Evolutionary conservation across 441 rosid species (phyloP).

Genomic region (Populus tomentosa): DNA sequence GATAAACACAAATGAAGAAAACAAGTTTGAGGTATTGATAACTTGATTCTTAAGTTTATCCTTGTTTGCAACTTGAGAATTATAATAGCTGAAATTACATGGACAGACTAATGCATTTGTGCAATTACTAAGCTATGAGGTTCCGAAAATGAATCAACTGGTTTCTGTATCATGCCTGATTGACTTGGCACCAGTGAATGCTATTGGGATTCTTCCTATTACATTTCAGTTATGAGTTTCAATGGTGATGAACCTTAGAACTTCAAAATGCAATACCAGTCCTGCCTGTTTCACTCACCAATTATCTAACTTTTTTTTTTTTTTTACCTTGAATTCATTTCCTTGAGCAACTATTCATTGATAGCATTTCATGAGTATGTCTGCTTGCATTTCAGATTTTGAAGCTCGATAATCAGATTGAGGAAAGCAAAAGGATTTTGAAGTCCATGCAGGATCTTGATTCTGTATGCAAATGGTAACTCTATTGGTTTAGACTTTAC

Average conservation of each 20-base stretch:
- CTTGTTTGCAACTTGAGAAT: constrained; percentile 1
- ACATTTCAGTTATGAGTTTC: not conserved
- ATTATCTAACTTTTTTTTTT: not conserved
- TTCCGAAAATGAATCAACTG: not conserved
- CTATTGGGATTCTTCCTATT: not conserved
- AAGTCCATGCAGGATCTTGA: constrained; percentile 69
- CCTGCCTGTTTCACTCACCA: not conserved
- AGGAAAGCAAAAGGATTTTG: constrained; percentile 53
- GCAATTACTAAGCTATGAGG: not conserved
- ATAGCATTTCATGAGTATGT: not conserved
- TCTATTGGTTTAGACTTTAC: constrained; percentile 10
- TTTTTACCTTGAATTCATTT: not conserved
- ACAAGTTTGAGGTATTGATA: constrained; percentile 58
- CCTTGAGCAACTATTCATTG: not conserved
- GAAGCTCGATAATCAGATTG: constrained; percentile 72
- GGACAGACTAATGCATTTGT: constrained; percentile 1
- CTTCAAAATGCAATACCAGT: not conserved
- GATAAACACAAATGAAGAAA: constrained; percentile 28
- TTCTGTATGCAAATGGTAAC: constrained; percentile 50
- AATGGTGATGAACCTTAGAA: not conserved
- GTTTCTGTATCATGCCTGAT: not conserved
- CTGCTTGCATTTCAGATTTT: constrained; percentile 49
- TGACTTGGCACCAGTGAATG: not conserved
- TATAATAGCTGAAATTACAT: constrained; percentile 4
- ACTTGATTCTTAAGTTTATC: not conserved